Evolutionary conservation across 495 filamentous ascomycete genomes (phyloP), one percentile per base, ranked within the genome.

Genomic region (Aspergillus sparsus): DNA sequence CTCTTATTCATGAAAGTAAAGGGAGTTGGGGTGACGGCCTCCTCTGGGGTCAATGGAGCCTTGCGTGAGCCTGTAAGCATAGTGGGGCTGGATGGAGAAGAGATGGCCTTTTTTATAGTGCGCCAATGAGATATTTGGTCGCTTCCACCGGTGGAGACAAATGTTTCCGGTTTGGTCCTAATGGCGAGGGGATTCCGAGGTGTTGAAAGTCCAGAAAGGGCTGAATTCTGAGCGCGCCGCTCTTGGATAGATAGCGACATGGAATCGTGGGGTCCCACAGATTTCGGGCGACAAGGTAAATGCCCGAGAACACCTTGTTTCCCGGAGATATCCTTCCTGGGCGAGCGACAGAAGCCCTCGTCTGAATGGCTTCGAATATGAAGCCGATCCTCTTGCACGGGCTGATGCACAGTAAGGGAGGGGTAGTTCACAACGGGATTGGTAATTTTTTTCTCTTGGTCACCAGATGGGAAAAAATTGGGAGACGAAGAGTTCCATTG

Each of bases 1-100:
- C 78, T 59, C 53, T 81, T 81, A 13, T 79, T 71, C 31, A 63
- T 65, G n/a, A 64, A 55, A 53, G 66, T 61, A 7, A 61, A 58
- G 1, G 69, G 64, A 3, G 66, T 76, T 34, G 75, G 76, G 5
- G 76, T 75, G 12, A 62, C 55, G 16, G 64, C 56, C 33, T 71
- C 67, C 16, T 68, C 58, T 1, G 49, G 36, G n/a, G 59, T 31
- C 8, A 41, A 39, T 15, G 58, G 32, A 11, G 55, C 49, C 31
- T 58, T 53, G 7, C 27, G 49, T 4, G 63, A 57, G 13, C 62
- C 61, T 31, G 49, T 27, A 13, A 62, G 58, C 51, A 62, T 57
- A 12, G 64, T 36, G n/a, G 66, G 63, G 1, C 66, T 65, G 33
- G 51, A 58, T 13, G 61, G 59, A 32, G 62, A 62, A n/a, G 70